phyloP scores from a whole-genome alignment of 805 yeast genomes.

The Priceomyces medius region DNA sequence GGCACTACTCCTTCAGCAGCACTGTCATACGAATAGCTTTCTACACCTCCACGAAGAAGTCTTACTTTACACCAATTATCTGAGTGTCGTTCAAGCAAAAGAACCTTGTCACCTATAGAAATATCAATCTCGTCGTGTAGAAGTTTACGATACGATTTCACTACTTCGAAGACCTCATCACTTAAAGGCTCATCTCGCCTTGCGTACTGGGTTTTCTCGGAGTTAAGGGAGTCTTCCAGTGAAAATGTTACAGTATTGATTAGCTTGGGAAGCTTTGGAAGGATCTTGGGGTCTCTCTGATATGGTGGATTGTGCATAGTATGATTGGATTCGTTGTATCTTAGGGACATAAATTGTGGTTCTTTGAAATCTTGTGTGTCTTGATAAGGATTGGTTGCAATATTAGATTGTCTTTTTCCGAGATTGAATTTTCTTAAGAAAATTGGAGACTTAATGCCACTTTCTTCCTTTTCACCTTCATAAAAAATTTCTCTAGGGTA shows the following conservation, averaged over 20 bases:
- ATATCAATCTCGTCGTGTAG: conserved; percentile 36
- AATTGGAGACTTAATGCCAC: conserved; percentile 25
- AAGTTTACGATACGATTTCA: conserved; percentile 24
- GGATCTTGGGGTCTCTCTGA: conserved; percentile 7
- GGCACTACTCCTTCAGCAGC: conserved; percentile 34
- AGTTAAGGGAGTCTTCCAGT: conserved; percentile 4
- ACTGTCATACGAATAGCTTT: conserved; percentile 5
- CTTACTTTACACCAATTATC: conserved; percentile 43
- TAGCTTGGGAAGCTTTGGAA: conserved; percentile 21
- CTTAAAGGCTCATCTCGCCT: not conserved
- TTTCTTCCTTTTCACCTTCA: conserved; percentile 1
- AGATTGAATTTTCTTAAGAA: conserved; percentile 34
- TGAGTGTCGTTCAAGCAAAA: conserved; percentile 21
- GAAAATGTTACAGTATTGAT: conserved; percentile 4
- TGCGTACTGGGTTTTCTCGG: conserved; percentile 1
- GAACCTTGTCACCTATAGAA: conserved; percentile 29
- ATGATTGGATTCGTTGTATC: conserved; percentile 4
- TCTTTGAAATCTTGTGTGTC: not conserved
- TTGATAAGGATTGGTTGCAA: not conserved
- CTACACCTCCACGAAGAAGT: too few species aligned
- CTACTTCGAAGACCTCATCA: conserved; percentile 18
- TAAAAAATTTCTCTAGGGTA: conserved; percentile 17
- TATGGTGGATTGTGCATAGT: conserved; percentile 1
- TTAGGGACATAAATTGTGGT: not conserved
- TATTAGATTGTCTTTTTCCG: conserved; percentile 8